These are phyloP conservation scores for Yamadazyma jaroonii DNA, from an alignment of 1,139 yeast species.

Conservation along the genomic window DNA sequence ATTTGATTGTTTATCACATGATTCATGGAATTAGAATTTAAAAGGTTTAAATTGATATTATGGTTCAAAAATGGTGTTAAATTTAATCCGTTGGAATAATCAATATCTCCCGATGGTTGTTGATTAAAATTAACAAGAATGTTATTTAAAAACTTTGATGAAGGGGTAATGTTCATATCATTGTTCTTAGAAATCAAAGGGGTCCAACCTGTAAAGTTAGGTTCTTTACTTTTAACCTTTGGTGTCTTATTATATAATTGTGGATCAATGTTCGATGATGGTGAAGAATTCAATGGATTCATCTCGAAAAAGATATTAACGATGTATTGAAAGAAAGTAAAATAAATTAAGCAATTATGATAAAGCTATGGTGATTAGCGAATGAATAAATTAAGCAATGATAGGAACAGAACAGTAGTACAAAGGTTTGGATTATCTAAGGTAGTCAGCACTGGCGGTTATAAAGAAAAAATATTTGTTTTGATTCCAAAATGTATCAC, in stretches of 20 bases:
- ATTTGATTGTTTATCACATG: conserved; percentile 6
- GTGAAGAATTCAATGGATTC: conserved; percentile 1
- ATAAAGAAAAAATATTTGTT: neutral
- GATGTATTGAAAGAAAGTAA: too few relatives aligned
- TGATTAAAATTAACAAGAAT: conserved; percentile 14
- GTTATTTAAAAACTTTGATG: conserved; percentile 23
- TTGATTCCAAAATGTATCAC: neutral
- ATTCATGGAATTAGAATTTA: conserved; percentile 14
- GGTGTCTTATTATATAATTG: conserved; percentile 20
- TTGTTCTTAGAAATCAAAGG: conserved; percentile 42
- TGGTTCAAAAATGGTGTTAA: conserved; percentile 46
- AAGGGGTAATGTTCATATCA: conserved; percentile 40
- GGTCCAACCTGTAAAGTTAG: conserved; percentile 42
- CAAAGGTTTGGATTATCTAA: neutral
- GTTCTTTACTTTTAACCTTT: conserved; percentile 8
- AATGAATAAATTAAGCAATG: neutral
- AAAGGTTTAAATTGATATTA: conserved; percentile 23
- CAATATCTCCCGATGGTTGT: conserved; percentile 18
- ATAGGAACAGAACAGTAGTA: neutral
- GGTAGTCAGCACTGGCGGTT: too few relatives aligned
- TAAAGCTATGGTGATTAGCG: neutral
- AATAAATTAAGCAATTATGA: neutral
- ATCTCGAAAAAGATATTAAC: neutral
- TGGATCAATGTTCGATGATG: conserved; percentile 14
- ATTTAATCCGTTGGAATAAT: conserved; percentile 39